phyloP scores from a whole-genome alignment of 768 basidiomycete species.

The Tricholoma bakamatsutake region DNA sequence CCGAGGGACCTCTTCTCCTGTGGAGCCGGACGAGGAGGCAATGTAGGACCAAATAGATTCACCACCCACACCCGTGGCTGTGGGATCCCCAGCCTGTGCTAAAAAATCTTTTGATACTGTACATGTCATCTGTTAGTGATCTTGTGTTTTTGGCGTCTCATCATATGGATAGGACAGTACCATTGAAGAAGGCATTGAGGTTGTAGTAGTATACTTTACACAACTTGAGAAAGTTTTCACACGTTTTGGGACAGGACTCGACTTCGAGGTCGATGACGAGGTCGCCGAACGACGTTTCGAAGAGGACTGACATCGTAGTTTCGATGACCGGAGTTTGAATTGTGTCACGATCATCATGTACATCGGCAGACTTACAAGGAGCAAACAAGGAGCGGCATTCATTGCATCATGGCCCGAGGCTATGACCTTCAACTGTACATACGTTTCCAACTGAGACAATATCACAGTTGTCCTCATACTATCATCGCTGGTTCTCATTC shows the following conservation, averaged over 20 bases:
- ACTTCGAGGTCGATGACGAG: conserved; percentile 94
- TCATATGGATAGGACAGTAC: no score
- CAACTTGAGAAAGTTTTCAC: conserved; percentile 95
- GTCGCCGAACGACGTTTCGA: conserved; percentile 97
- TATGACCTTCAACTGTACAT: no score
- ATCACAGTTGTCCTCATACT: no score
- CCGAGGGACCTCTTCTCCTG: conserved; percentile 39
- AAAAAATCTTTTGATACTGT: conserved; percentile 91
- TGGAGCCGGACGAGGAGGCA: conserved; percentile 33
- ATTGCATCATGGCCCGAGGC: no score
- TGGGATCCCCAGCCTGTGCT: conserved; percentile 75
- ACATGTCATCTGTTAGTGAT: not conserved
- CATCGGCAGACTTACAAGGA: no score
- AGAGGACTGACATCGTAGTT: conserved; percentile 78
- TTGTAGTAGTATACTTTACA: conserved; percentile 98
- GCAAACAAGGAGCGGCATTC: no score
- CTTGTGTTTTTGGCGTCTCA: no score
- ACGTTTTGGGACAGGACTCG: conserved; percentile 83
- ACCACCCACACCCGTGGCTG: conserved; percentile 62
- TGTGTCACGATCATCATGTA: no score
- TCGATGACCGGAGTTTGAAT: no score
- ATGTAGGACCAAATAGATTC: conserved; percentile 83
- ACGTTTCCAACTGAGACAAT: no score
- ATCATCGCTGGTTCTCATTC: no score
- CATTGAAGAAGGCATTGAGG: conserved; percentile 96